Conservation (phyloP, 2,329 filamentous ascomycete species). For the Colletotrichum truncatum region DNA sequence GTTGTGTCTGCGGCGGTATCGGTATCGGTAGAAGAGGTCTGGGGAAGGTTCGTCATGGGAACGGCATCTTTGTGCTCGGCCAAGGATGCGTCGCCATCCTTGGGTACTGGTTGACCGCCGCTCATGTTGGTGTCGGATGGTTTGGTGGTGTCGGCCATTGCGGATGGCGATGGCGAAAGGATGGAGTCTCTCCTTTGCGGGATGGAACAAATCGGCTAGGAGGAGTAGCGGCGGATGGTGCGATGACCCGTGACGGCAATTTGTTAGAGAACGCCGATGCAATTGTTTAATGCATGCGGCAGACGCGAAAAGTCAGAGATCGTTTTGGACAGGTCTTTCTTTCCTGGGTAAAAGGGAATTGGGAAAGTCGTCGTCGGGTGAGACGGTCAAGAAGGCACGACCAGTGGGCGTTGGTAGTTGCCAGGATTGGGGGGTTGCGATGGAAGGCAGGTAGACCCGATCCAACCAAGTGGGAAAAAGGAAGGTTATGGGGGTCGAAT, state of each 20-base stretch:
- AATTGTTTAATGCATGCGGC: slow-evolving; percentile 24
- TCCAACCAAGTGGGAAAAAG: slow-evolving; percentile 16
- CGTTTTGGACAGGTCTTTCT: not conserved
- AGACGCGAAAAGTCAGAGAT: not conserved
- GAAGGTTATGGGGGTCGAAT: slow-evolving; percentile 16
- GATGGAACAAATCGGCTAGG: too few relatives aligned
- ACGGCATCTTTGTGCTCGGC: slow-evolving; percentile 48
- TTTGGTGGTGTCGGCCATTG: slow-evolving; percentile 30
- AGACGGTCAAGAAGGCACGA: slow-evolving; percentile 29
- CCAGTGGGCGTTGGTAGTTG: slow-evolving; percentile 28
- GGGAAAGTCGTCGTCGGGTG: slow-evolving; percentile 13
- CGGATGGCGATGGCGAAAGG: slow-evolving; percentile 27
- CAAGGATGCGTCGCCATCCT: slow-evolving; percentile 37
- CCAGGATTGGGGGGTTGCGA: slow-evolving; percentile 20
- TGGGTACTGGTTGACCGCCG: slow-evolving; percentile 36
- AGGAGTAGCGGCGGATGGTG: too few relatives aligned
- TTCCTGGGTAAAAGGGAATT: too few relatives aligned
- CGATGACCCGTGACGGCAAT: too few relatives aligned
- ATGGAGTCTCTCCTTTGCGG: too few relatives aligned
- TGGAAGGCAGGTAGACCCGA: slow-evolving; percentile 1
- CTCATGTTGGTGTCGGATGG: slow-evolving; percentile 42
- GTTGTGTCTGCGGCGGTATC: slow-evolving; percentile 18
- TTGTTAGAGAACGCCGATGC: too few relatives aligned
- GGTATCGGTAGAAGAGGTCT: slow-evolving; percentile 29
- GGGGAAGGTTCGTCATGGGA: slow-evolving; percentile 45